phyloP scores from a whole-genome alignment of 2,329 filamentous ascomycete genomes.

The Neofusicoccum cordaticola region DNA sequence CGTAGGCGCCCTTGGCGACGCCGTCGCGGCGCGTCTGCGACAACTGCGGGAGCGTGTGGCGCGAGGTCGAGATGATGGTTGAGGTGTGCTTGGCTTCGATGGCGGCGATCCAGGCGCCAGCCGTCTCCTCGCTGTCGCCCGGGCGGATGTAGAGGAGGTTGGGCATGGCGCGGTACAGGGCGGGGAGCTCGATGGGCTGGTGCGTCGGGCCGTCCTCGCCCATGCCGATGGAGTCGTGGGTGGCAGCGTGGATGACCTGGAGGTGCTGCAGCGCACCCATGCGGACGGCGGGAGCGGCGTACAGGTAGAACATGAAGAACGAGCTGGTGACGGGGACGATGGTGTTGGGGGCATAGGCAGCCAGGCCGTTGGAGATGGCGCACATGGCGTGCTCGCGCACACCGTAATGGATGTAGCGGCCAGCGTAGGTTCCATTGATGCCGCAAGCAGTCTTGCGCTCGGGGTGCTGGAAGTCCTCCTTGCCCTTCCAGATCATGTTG shows the following conservation, averaged over 20 bases:
- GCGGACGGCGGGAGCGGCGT: constrained; percentile 57
- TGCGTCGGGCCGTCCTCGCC: constrained; percentile 63
- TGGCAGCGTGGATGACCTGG: constrained; percentile 59
- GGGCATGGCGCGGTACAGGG: constrained; percentile 61
- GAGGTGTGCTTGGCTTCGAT: constrained; percentile 44
- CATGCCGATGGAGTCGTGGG: constrained; percentile 59
- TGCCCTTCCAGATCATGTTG: constrained; percentile 53
- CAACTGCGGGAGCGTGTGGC: constrained; percentile 43
- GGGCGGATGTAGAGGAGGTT: constrained; percentile 61
- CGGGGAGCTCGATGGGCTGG: constrained; percentile 58
- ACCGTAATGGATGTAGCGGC: constrained; percentile 50
- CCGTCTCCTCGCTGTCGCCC: constrained; percentile 57
- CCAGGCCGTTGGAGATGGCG: constrained; percentile 53
- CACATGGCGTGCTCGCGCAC: constrained; percentile 39
- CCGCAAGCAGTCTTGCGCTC: constrained; percentile 40
- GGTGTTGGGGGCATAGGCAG: constrained; percentile 51
- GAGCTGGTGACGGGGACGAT: constrained; percentile 58
- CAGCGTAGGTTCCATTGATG: constrained; percentile 54
- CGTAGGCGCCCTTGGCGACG: constrained; percentile 47
- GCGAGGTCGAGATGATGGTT: constrained; percentile 50
- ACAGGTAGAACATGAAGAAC: constrained; percentile 64
- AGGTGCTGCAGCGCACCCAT: constrained; percentile 59
- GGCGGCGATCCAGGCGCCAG: constrained; percentile 54
- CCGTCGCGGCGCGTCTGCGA: constrained; percentile 40
- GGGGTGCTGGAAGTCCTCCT: constrained; percentile 51